A percentile compares a stretch with the other conserved stretches of the same genome.
phyloP scores from a whole-genome alignment of 306 rosid species.

The Castanopsis chinensis region DNA sequence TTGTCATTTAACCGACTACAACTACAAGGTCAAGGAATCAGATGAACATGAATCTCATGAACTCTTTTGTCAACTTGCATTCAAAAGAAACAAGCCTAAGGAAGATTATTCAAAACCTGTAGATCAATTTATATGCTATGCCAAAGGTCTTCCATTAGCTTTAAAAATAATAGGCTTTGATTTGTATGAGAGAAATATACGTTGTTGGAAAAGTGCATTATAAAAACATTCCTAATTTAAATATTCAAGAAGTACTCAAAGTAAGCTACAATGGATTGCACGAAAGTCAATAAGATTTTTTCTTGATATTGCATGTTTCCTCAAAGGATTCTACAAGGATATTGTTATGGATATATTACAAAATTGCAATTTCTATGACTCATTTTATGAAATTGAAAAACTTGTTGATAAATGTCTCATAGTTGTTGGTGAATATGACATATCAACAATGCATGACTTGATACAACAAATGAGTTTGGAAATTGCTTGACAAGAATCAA shows the following conservation, averaged over 20 bases:
- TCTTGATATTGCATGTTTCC: slow-evolving; percentile 42
- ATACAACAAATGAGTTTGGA: slow-evolving; percentile 37
- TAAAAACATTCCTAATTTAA: not conserved
- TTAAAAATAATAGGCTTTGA: no score
- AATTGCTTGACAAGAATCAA: slow-evolving; percentile 31
- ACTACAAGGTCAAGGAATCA: no score
- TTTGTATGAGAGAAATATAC: no score
- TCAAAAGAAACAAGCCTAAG: no score
- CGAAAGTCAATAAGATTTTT: slow-evolving; percentile 3
- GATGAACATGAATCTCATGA: no score
- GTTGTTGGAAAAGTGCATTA: slow-evolving; percentile 22
- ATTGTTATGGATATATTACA: slow-evolving; percentile 13
- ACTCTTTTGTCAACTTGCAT: no score
- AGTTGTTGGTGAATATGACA: not conserved
- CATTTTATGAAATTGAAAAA: slow-evolving; percentile 11
- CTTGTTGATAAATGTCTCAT: slow-evolving; percentile 29
- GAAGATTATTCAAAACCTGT: no score
- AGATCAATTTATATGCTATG: no score
- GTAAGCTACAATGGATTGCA: slow-evolving; percentile 3
- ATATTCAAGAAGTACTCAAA: slow-evolving; percentile 12
- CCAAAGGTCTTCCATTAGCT: no score
- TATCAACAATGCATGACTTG: slow-evolving; percentile 37
- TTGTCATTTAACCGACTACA: no score
- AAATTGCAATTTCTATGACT: not conserved
- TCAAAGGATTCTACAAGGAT: slow-evolving; percentile 15